Conservation (phyloP, 1,139 yeast species). For the Meyerozyma athensensis region DNA sequence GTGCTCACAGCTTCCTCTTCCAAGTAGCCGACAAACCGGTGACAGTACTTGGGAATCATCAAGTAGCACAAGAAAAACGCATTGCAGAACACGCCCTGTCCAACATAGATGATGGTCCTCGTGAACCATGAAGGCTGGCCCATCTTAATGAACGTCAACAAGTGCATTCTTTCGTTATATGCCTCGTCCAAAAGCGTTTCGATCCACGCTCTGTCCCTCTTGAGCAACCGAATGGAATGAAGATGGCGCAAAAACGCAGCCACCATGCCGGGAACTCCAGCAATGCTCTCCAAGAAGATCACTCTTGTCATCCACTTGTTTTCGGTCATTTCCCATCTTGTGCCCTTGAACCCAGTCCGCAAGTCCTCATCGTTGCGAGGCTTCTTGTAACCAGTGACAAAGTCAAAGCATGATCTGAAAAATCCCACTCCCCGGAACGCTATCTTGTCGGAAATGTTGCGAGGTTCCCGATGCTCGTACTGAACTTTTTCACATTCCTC, state of each 20-base stretch:
- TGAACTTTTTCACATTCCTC: conserved; percentile 45
- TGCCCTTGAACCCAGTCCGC: conserved; percentile 36
- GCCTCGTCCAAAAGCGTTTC: conserved; percentile 74
- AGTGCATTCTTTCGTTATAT: conserved; percentile 75
- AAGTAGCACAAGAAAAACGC: conserved; percentile 59
- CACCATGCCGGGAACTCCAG: conserved; percentile 78
- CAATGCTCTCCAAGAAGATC: conserved; percentile 66
- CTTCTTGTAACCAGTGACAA: conserved; percentile 62
- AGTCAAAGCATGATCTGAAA: conserved; percentile 52
- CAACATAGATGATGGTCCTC: conserved; percentile 50
- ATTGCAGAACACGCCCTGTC: conserved; percentile 72
- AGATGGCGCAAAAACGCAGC: conserved; percentile 68
- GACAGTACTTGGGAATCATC: conserved; percentile 60
- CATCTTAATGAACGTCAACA: conserved; percentile 62
- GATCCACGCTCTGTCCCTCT: conserved; percentile 72
- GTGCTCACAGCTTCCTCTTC: conserved; percentile 79
- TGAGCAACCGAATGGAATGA: conserved; percentile 54
- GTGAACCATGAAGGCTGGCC: conserved; percentile 64
- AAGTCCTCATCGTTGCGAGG: conserved; percentile 32
- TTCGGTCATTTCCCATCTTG: conserved; percentile 54
- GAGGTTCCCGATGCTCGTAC: conserved; percentile 52
- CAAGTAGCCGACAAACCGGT: conserved; percentile 71
- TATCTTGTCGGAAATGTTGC: conserved; percentile 44
- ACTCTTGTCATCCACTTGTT: conserved; percentile 65
- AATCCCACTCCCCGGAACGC: conserved; percentile 45